phyloP scores from a whole-genome alignment of 1,139 yeast species.

The Schwanniomyces etchellsii region DNA sequence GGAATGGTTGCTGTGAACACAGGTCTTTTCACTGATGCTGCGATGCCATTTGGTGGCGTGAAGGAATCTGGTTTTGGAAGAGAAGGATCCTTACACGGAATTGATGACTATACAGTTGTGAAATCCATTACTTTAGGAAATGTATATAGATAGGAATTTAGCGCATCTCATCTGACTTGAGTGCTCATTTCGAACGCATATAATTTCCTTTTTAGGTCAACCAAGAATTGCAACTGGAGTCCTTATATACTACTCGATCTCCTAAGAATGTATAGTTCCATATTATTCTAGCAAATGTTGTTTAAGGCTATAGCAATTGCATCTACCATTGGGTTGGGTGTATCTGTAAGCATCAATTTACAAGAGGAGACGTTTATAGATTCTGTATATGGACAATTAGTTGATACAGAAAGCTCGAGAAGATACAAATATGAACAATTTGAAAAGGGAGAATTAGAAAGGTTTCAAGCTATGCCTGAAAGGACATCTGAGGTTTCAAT shows the following conservation, averaged over 20 bases:
- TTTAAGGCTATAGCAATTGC: conserved; percentile 1
- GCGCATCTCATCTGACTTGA: background rate
- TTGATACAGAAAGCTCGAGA: conserved; percentile 5
- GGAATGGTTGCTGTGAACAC: conserved; percentile 47
- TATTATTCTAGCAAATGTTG: too few relatives aligned
- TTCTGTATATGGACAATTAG: conserved; percentile 15
- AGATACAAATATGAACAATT: conserved; percentile 3
- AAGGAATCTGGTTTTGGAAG: conserved; percentile 46
- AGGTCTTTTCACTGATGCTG: conserved; percentile 42
- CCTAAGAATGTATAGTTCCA: too few relatives aligned
- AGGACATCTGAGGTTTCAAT: too few relatives aligned
- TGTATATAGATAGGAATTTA: conserved; percentile 19
- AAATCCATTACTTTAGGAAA: conserved; percentile 37
- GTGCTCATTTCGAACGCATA: conserved; percentile 2
- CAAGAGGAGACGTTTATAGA: conserved; percentile 12
- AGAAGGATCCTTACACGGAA: conserved; percentile 44
- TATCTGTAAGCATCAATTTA: background rate
- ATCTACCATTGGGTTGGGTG: background rate
- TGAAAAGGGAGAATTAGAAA: conserved; percentile 2
- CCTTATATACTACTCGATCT: too few relatives aligned
- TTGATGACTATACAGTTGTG: conserved; percentile 38
- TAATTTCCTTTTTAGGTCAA: conserved; percentile 3
- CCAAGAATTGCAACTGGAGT: too few relatives aligned
- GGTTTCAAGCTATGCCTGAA: conserved; percentile 1
- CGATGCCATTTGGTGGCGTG: conserved; percentile 46